Conservation (phyloP, 352 stramenopile genomes). For the Blastocystis sp. region DNA sequence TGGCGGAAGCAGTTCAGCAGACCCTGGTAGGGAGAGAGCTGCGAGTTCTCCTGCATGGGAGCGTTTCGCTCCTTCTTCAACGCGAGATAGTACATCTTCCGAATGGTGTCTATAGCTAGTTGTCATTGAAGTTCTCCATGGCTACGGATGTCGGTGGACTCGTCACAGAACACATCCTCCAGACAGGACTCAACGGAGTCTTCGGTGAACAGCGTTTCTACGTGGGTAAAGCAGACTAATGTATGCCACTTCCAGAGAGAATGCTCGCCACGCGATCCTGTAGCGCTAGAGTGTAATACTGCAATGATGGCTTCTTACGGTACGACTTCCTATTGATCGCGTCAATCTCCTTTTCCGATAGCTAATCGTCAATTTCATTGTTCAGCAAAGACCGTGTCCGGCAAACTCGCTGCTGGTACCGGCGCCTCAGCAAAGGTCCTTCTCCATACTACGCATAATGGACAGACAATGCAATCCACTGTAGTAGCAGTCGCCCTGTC, state of each 20-base stretch:
- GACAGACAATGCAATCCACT: neutral
- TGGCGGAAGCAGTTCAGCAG: conserved; percentile 47
- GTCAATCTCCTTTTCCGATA: conserved; percentile 18
- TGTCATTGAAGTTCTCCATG: neutral
- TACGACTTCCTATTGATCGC: neutral
- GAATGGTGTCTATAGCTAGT: conserved; percentile 11
- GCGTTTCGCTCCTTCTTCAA: neutral
- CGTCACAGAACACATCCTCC: neutral
- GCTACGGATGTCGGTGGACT: neutral
- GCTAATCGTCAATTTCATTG: neutral
- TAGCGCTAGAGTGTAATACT: neutral
- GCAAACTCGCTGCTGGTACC: neutral
- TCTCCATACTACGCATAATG: neutral
- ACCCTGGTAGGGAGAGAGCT: neutral
- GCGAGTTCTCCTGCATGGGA: neutral
- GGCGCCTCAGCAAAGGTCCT: neutral
- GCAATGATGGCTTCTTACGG: neutral
- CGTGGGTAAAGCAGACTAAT: neutral
- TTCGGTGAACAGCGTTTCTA: conserved; percentile 13
- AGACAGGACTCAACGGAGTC: conserved; percentile 12
- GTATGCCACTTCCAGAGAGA: conserved; percentile 2
- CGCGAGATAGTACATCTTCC: conserved; percentile 13
- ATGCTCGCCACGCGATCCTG: conserved; percentile 16
- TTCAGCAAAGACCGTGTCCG: neutral
- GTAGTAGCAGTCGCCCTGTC: too few relatives aligned